Base-by-base conservation (phyloP, 2,329 filamentous ascomycete genomes). In the Metarhizium rileyi region DNA sequence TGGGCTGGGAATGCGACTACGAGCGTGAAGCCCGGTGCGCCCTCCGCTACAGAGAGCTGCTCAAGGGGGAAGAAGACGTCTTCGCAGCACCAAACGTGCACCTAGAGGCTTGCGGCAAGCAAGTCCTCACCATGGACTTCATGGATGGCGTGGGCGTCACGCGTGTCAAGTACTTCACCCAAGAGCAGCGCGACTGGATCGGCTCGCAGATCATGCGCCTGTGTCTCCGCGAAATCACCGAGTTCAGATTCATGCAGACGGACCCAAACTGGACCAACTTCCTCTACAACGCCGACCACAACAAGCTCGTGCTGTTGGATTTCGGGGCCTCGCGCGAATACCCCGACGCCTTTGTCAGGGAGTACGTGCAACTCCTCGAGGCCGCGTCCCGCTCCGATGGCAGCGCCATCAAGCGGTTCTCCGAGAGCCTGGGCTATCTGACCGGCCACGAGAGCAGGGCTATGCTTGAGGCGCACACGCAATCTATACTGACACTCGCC, bases 191-290 rank as follows among this genome's bases (percentile, higher is more conserved):
- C 52, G 90, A 98, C 71, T 96, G 90, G 88, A 95, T 98, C 61
- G 93, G 93, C 48, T 93, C 89, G 0, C 87, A 97, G 61, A 87
- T 97, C 56, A 78, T 97, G 47, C 86, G 90, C 4, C 82, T 98
- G 10, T 97, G 90, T 63, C 77, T 97, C 36, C 84, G 90, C 51
- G 93, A 97, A 70, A 91, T 97, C 58, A 84, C 84, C 55, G 89
- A 95, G 67, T 97, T 96, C 78, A 83, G 77, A 53, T 97, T 95
- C 72, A 98, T 98, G 93, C 93, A 98, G 70, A 98, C 93, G 5
- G 93, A 98, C 63, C 93, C 93, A 38, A 98, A 98, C 73, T 98
- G 93, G 93, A 97, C 91, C 30, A 98, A 98, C 68, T 98, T 98
- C 67, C 76, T 97, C 20, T 98, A 89, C 74, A 93, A 97, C 59